phyloP scores from a whole-genome alignment of 495 filamentous ascomycete species.

The Aspergillus hancockii region DNA sequence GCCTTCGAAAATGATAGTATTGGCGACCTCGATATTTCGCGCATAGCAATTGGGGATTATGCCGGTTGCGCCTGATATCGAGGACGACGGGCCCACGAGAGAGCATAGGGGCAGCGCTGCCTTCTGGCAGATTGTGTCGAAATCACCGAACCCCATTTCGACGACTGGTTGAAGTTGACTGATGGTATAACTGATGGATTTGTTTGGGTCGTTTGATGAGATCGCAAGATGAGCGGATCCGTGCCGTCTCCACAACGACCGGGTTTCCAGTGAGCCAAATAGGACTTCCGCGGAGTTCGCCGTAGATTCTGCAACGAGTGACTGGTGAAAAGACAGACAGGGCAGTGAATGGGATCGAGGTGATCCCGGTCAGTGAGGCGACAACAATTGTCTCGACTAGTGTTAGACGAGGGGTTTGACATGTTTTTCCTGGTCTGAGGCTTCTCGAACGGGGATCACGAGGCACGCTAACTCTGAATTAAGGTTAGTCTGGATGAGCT shows the following conservation, averaged over 20 bases:
- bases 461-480: conserved; percentile 17
- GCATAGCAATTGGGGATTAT: conserved; percentile 92
- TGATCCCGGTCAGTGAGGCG: neutral
- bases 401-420: conserved; percentile 16
- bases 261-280: conserved; percentile 11
- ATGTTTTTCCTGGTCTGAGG: conserved; percentile 4
- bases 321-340: neutral
- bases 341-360: neutral
- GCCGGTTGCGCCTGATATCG: conserved; percentile 67
- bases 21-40: conserved; percentile 91
- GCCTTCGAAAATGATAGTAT: conserved; percentile 97
- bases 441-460: conserved; percentile 21
- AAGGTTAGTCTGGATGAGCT: conserved; percentile 10
- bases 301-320: conserved; percentile 12
- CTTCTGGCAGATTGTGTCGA: conserved; percentile 81
- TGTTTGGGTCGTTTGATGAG: conserved; percentile 12
- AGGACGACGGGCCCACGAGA: conserved; percentile 67
- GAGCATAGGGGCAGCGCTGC: conserved; percentile 85
- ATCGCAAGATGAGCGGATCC: conserved; percentile 19
- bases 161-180: neutral
- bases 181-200: neutral
- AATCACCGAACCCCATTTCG: conserved; percentile 86
- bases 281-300: conserved; percentile 5
- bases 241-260: conserved; percentile 25
- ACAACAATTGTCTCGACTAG: neutral